Evolutionary conservation across 495 filamentous ascomycete species (phyloP), one percentile per base, ranked within the genome.

Genomic region (Viridothelium virens): DNA sequence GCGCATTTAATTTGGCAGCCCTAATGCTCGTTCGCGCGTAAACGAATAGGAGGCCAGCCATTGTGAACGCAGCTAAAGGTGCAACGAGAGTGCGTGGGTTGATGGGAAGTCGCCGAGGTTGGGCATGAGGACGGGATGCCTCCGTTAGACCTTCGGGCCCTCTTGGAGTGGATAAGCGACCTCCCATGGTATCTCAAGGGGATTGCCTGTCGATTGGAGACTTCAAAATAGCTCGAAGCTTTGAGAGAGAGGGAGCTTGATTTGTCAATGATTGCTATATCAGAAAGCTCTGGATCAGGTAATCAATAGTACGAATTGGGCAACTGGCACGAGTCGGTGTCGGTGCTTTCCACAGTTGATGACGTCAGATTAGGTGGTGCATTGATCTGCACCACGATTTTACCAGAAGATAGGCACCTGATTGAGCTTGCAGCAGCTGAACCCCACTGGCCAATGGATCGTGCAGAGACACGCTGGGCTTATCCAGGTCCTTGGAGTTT

Each of bases 31-130:
- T 77, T 18, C 78, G 73, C 1, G 77, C 71, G 67, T 81, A 81
- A 5, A 79, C 73, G 65, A 80, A 77, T 41, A 81, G 76, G 3
- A 81, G 64, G 37, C 72, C 39, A n/a, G 79, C 79, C 79, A 81
- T 80, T 3, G 77, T 80, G n/a, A 79, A 66, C 2, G 79, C 79
- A 11, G 78, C 79, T 2, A 77, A 64, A 7, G 79, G 79, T 50
- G 75, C 74, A 38, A 72, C 69, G 48, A 76, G 61, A 1, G 73
- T 77, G 48, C 61, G 16, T 56, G 65, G 47, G 68, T 67, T 63
- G 50, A 69, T 36, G 10, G 67, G 56, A 31, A 63, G 67, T 2
- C 33, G 61, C 16, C 34, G 56, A 14, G 61, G 65, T 25, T 34
- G 16, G 41, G 62, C 47, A 16, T 41, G 47, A 2, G 73, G 69